phyloP scores from a whole-genome alignment of 2,329 filamentous ascomycete species.

The Didymella sp. region DNA sequence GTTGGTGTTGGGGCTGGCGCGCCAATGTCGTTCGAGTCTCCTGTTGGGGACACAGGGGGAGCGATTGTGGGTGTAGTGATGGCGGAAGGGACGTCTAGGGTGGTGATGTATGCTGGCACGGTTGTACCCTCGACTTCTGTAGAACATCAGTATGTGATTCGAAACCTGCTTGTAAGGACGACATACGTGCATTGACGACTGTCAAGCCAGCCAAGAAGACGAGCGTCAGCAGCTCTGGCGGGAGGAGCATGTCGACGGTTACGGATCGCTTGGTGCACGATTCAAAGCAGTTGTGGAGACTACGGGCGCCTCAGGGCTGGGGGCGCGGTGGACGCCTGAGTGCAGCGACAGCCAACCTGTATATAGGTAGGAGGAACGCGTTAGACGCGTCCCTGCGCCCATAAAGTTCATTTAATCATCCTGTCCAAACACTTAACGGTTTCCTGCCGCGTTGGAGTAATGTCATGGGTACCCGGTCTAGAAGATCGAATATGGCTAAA shows the following conservation, averaged over 20 bases:
- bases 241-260: constrained; percentile 7
- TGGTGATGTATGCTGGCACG: background rate
- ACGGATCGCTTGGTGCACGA: background rate
- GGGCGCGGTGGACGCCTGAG: background rate
- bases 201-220: constrained; percentile 7
- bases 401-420: background rate
- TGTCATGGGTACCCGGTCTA: background rate
- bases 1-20: background rate
- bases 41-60: background rate
- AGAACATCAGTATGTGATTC: background rate
- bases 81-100: background rate
- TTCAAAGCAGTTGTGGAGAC: background rate
- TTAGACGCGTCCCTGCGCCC: background rate
- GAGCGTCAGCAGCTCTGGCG: constrained; percentile 8
- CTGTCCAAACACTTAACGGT: background rate
- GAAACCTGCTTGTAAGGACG: background rate
- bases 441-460: constrained; percentile 5
- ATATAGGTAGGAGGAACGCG: background rate
- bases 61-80: background rate
- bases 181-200: constrained; percentile 6
- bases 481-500: constrained; percentile 1
- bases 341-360: background rate
- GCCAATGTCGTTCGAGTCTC: background rate
- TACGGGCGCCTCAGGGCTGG: background rate
- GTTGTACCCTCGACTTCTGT: background rate